Conservation (phyloP, 2,329 filamentous ascomycete species). For the Rhynchosporium secalis region DNA sequence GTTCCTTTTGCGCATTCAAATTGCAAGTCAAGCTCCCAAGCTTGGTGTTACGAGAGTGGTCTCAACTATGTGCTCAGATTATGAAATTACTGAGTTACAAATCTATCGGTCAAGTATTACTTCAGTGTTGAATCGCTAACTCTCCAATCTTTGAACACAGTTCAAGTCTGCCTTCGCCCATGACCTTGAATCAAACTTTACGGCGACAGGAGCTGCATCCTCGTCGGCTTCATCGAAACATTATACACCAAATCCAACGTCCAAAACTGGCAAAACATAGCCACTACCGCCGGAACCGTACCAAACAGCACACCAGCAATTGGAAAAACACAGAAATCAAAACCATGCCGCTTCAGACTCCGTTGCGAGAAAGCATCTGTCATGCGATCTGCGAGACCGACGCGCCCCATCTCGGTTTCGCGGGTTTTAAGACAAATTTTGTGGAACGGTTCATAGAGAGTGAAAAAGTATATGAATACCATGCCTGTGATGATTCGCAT, state of each 20-base stretch:
- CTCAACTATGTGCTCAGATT: background rate
- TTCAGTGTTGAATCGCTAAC: background rate
- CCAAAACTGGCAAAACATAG: slow-evolving; percentile 69
- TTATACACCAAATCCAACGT: slow-evolving; percentile 68
- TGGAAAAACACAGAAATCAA: slow-evolving; percentile 66
- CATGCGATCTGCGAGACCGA: slow-evolving; percentile 64
- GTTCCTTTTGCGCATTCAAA: too few species aligned
- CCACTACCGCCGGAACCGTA: slow-evolving; percentile 65
- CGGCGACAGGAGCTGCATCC: background rate
- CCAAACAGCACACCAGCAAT: slow-evolving; percentile 68
- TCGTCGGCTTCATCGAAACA: slow-evolving; percentile 65
- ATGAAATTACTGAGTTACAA: background rate
- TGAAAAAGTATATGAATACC: slow-evolving; percentile 62
- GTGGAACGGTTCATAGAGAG: slow-evolving; percentile 69
- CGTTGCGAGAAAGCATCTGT: slow-evolving; percentile 56
- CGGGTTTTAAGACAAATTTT: slow-evolving; percentile 58
- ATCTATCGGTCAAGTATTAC: background rate
- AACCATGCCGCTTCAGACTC: slow-evolving; percentile 53
- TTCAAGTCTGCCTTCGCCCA: slow-evolving; percentile 44
- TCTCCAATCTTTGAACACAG: background rate
- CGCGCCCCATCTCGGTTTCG: slow-evolving; percentile 65
- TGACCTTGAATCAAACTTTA: background rate
- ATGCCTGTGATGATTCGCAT: slow-evolving; percentile 59
- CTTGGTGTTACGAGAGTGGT: background rate
- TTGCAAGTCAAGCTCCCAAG: too few species aligned